Conservation (phyloP, 164 flowering plant species). For the grape (Vitis vinifera) region DNA sequence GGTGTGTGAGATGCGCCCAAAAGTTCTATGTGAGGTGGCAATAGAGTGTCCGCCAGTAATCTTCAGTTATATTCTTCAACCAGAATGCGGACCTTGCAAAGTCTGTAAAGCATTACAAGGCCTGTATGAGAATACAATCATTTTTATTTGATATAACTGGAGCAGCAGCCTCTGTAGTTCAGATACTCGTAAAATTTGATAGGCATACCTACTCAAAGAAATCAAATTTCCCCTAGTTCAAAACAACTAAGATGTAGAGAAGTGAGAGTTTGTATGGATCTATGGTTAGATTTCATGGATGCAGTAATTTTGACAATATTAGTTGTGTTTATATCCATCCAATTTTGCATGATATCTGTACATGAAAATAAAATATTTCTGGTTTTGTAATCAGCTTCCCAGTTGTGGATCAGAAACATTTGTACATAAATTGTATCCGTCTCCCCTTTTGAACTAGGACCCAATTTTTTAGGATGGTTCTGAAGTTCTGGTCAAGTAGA, state of each 20-base stretch:
- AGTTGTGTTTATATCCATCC: no score
- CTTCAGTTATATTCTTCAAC: conserved; percentile 7
- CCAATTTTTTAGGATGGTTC: background rate
- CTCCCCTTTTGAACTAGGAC: background rate
- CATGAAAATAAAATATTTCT: background rate
- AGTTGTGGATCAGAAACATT: background rate
- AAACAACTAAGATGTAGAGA: no score
- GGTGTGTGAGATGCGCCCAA: conserved; percentile 28
- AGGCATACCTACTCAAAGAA: no score
- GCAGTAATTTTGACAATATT: no score
- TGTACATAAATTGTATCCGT: background rate
- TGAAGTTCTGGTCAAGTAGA: background rate
- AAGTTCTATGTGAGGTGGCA: background rate
- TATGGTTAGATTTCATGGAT: no score
- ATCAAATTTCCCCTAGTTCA: no score
- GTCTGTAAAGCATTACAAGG: conserved; percentile 23
- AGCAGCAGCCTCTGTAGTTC: no score
- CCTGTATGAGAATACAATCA: background rate
- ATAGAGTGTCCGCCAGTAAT: conserved; percentile 15
- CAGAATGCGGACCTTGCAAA: conserved; percentile 4
- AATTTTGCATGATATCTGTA: no score
- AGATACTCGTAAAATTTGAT: no score
- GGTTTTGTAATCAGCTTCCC: background rate
- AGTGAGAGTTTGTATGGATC: no score
- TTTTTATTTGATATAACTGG: background rate